Evolutionary conservation across 371 early-diverging fungal genomes (phyloP), one percentile per base, ranked within the genome.

Genomic region (Coemansia sp.): DNA sequence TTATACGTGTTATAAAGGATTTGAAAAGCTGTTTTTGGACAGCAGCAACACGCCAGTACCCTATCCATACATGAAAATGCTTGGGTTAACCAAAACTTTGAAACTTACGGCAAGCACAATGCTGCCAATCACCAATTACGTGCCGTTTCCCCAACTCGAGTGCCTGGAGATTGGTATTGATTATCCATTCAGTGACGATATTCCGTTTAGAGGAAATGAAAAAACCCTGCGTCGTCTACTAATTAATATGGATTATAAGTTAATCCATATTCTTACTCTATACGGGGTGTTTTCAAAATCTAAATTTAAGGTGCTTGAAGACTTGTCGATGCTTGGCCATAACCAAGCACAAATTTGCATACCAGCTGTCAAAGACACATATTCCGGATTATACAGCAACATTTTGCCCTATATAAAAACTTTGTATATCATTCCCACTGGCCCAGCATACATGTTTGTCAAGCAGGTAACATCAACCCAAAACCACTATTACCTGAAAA

Each of bases 161-260:
- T 3, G 6, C 13, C 34, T 56, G 2, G 56, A 56, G 10, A 27
- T 56, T n/a, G 6, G n/a, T 7, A 34, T 22, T 21, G 56, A 34
- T 18, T 56, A 56, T 13, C 24, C 34, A n/a, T 56, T 56, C 13
- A 56, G 34, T 3, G 56, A 56, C 27, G 21, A 56, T 14, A 56
- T 56, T 14, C 27, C 37, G 14, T 56, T 56, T n/a, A 24, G 56
- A n/a, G 56, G 56, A n/a, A 56, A 56, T 34, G 34, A 14, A 16
- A 56, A 14, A 11, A 31, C 34, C 3, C 37, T 56, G 14, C 29
- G 8, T 6, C 4, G 16, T 16, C 7, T 56, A 2, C 21, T 56
- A 34, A 8, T 21, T 10, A 34, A 16, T 11, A 31, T 34, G 11
- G n/a, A 56, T 21, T 11, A 56, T 31, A 56, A 18, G 34, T 11